Base-by-base conservation (phyloP, 225 moss, liverwort and hornwort genomes). In the Ulota crispa region DNA sequence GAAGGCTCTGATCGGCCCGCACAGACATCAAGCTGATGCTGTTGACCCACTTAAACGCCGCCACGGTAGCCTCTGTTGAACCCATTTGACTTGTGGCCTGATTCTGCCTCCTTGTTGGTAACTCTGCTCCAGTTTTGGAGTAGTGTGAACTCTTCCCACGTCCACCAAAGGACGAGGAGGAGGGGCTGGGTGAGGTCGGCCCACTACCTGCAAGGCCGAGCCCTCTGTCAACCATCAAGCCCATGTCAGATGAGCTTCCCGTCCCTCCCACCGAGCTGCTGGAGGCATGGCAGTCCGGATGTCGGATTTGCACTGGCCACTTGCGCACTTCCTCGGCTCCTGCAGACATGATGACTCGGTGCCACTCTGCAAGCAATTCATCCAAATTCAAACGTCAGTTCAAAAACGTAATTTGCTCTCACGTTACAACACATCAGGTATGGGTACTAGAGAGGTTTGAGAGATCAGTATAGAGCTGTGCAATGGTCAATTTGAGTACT, bases 11-110 rank as follows among this genome's bases (percentile, higher is more conserved):
- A 54, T 95, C 99, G 71, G 92, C 90, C 27, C 88, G 92, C 64
- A 99, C 84, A 54, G 94, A 94, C 32, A 94, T 91, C 79, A 99
- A 89, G 84, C 90, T 99, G 73, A 99, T 88, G 77, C 94, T 96
- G 73, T 92, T 92, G 54, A 99, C 94, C 96, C 96, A 99, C 63
- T 96, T 92, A 36, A 95, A 92, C 31, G 89, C 89, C n/a, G 94
- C 93, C 73, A 86, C 88, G 23, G 89, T 37, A 64, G 87, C 82
- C 73, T 92, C 87, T 39, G 86, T 54, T 11, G 85, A 39, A 41
- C 82, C 63, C 55, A 80, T 67, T 73, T 82, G 84, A 80, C 80
- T 80, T 32, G 85, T 55, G 64, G 76, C 68, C 78, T 89, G 93
- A 34, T 88, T 94, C 63, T 85, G 94, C 80, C 92, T 88, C 83